These are phyloP conservation scores for Microdochium bolleyi DNA, from an alignment of 2,329 filamentous ascomycete genomes.

Conservation along the genomic window DNA sequence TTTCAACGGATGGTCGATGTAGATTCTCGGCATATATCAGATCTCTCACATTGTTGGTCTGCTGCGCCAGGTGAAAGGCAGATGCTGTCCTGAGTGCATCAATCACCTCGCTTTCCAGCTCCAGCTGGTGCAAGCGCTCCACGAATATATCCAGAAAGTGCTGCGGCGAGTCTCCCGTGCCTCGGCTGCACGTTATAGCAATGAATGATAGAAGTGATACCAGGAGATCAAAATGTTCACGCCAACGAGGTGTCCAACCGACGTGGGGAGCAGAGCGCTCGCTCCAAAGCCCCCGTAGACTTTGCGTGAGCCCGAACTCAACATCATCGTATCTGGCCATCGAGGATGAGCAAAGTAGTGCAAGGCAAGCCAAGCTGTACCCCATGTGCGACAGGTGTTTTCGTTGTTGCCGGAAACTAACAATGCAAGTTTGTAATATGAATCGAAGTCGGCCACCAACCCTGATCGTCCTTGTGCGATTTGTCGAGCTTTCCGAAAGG, in stretches of 20 bases:
- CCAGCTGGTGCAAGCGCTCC: constrained; percentile 25
- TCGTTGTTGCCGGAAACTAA: constrained; percentile 11
- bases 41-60: constrained; percentile 43
- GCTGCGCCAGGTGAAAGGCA: constrained; percentile 43
- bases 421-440: constrained; percentile 17
- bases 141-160: constrained; percentile 25
- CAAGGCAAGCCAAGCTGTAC: not conserved
- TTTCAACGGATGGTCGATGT: not conserved
- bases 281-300: not conserved
- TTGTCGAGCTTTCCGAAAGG: too few relatives aligned
- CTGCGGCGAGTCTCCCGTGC: constrained; percentile 15
- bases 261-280: not conserved
- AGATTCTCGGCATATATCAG: constrained; percentile 45
- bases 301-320: not conserved
- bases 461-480: constrained; percentile 1
- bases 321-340: not conserved
- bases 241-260: constrained; percentile 9
- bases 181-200: constrained; percentile 17
- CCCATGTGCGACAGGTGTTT: constrained; percentile 4
- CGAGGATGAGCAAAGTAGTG: not conserved
- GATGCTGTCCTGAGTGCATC: constrained; percentile 33
- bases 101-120: constrained; percentile 21
- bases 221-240: constrained; percentile 14
- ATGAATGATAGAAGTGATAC: constrained; percentile 18
- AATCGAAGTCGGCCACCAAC: constrained; percentile 13